Conservation (phyloP, 2,329 filamentous ascomycete species). For the Colletotrichum sp. region DNA sequence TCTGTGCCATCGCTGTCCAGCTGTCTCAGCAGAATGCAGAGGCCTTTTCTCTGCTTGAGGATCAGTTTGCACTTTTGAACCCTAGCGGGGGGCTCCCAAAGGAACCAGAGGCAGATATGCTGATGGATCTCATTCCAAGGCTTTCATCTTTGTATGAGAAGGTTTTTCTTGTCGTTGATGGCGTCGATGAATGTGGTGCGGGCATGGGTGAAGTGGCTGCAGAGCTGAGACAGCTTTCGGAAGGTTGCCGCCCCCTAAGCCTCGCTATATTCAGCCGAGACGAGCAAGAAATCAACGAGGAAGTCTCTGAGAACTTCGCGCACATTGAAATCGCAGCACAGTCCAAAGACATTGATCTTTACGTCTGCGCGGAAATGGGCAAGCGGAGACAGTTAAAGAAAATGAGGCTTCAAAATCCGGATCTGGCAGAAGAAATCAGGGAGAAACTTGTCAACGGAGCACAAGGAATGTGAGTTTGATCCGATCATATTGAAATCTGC, state of each 20-base stretch:
- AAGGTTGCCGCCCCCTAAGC: accelerated
- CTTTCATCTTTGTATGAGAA: not conserved
- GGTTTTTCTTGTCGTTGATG: not conserved
- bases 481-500: accelerated
- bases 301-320: not conserved
- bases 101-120: not conserved
- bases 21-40: not conserved
- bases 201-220: not conserved
- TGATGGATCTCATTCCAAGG: accelerated
- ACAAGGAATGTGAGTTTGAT: not conserved
- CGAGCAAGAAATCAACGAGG: not conserved
- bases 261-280: not conserved
- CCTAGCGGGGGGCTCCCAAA: not conserved
- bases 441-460: not conserved
- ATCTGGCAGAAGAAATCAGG: not conserved
- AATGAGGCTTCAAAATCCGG: not conserved
- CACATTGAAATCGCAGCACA: not conserved
- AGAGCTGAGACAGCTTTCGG: not conserved
- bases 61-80: not conserved
- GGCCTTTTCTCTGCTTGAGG: not conserved
- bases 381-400: not conserved
- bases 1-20: not conserved
- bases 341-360: not conserved
- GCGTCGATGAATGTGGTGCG: not conserved
- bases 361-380: not conserved